Base-by-base conservation (phyloP, 225 moss, liverwort and hornwort genomes). In the Antitrichia curtipendula region DNA sequence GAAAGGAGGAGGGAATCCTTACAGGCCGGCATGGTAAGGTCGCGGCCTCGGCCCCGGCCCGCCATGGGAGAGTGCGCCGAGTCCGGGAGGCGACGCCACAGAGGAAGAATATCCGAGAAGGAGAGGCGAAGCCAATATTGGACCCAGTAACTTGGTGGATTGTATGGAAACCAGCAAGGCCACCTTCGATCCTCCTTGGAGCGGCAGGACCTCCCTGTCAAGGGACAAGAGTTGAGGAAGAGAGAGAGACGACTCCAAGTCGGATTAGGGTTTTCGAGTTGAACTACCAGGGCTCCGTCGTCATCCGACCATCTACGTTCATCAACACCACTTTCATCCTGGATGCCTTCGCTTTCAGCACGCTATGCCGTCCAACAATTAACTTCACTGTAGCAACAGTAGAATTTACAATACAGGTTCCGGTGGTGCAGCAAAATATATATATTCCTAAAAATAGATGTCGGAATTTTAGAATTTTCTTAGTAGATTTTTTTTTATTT, bases 21-120 rank as follows among this genome's bases (percentile, higher is more conserved):
- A 94, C 94, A 94, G 89, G 94, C 94, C 90, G 94, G 94, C 91
- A 90, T 89, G 86, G 92, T 94, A 29, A 91, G 91, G 91, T 94
- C 94, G 80, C 94, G 92, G 90, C 94, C 94, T 64, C 94, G 92
- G 90, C 94, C 94, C 82, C 94, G 94, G 86, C 94, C 92, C 84
- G 92, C 94, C 94, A 94, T 94, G 89, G 57, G 43, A 74, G 78
- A 29, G 84, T 50, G 86, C 84, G 77, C 88, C 65, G 92, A 85
- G 85, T 84, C 41, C 88, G 72, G 81, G 41, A 58, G 84, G 32
- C 28, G 84, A 87, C 24, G 65, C 75, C 78, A 77, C 75, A 77
- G 77, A 75, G 49, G 69, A 28, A 77, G 62, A 77, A 54, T 69
- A 79, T 40, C 79, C 61, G 57, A 56, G 29, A 86, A 82, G 31